Conservation (phyloP, 306 rosid species). For the Glycine tomentella region DNA sequence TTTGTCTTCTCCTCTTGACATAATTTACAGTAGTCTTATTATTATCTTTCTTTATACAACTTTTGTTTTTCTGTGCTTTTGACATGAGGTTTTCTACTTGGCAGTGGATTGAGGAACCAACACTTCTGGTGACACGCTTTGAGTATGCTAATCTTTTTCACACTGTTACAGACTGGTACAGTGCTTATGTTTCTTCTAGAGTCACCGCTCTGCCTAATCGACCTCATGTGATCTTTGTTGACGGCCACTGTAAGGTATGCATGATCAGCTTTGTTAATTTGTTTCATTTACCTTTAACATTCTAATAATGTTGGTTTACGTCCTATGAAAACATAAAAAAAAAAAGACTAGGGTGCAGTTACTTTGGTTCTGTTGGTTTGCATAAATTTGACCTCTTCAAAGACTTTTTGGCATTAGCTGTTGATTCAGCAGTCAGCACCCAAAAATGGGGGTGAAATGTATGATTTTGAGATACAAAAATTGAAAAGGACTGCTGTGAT, state of each 20-base stretch:
- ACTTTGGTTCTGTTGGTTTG: conserved; percentile 10
- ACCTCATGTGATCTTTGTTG: conserved; percentile 86
- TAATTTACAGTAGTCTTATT: too few species aligned
- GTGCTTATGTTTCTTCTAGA: conserved; percentile 90
- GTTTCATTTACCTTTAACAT: conserved; percentile 20
- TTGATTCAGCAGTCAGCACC: conserved; percentile 2
- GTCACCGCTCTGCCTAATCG: conserved; percentile 85
- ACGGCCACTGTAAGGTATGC: conserved; percentile 91
- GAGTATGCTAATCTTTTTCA: conserved; percentile 98
- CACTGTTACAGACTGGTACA: conserved; percentile 95
- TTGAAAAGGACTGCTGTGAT: conserved; percentile 1
- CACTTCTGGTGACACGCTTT: conserved; percentile 88
- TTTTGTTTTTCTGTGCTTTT: conserved; percentile 42
- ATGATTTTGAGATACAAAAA: neutral
- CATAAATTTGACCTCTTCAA: neutral
- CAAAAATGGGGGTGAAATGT: neutral
- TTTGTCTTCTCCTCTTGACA: too few species aligned
- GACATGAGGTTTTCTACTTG: conserved; percentile 50
- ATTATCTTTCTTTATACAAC: neutral
- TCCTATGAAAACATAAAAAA: neutral
- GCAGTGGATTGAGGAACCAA: conserved; percentile 98
- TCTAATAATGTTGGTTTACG: conserved; percentile 29
- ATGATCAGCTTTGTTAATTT: conserved; percentile 24
- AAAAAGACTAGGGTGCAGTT: neutral
- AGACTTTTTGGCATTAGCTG: conserved; percentile 6